These are phyloP conservation scores for Penicillium sp. DNA, from an alignment of 2,329 filamentous ascomycete genomes.

Conservation along the genomic window DNA sequence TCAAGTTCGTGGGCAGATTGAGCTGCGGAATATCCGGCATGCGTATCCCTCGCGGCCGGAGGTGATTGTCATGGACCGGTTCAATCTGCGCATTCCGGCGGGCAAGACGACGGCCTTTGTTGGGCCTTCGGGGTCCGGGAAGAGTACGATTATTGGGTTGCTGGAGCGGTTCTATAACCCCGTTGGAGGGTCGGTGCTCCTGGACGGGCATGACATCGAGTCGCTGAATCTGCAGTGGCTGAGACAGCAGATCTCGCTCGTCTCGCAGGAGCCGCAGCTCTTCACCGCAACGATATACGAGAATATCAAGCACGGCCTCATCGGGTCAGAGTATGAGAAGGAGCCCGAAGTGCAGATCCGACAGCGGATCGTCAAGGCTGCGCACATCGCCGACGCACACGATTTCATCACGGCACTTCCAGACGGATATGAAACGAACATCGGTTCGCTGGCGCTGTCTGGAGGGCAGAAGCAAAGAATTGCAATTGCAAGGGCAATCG, in stretches of 20 bases:
- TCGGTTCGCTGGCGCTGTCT: slow-evolving; percentile 22
- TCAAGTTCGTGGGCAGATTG: slow-evolving; percentile 37
- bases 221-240: slow-evolving; percentile 68
- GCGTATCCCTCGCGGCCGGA: slow-evolving; percentile 54
- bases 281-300: slow-evolving; percentile 82
- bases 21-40: slow-evolving; percentile 51
- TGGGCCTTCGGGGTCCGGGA: slow-evolving; percentile 56
- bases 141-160: slow-evolving; percentile 53
- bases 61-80: slow-evolving; percentile 48
- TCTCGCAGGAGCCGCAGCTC: slow-evolving; percentile 83
- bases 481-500: slow-evolving; percentile 79
- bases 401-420: slow-evolving; percentile 77
- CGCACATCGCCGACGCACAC: slow-evolving; percentile 64
- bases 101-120: slow-evolving; percentile 62
- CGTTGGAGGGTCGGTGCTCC: slow-evolving; percentile 51
- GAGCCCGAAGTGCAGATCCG: slow-evolving; percentile 59
- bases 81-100: slow-evolving; percentile 51
- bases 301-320: slow-evolving; percentile 68
- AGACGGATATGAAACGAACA: slow-evolving; percentile 52
- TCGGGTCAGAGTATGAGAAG: slow-evolving; percentile 70
- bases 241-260: slow-evolving; percentile 72
- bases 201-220: slow-evolving; percentile 78
- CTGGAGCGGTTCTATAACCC: slow-evolving; percentile 64
- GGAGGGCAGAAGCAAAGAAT: slow-evolving; percentile 74
- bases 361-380: slow-evolving; percentile 26